These are phyloP conservation scores for Hericium rajendrae DNA, from an alignment of 768 basidiomycete genomes.

Conservation along the genomic window DNA sequence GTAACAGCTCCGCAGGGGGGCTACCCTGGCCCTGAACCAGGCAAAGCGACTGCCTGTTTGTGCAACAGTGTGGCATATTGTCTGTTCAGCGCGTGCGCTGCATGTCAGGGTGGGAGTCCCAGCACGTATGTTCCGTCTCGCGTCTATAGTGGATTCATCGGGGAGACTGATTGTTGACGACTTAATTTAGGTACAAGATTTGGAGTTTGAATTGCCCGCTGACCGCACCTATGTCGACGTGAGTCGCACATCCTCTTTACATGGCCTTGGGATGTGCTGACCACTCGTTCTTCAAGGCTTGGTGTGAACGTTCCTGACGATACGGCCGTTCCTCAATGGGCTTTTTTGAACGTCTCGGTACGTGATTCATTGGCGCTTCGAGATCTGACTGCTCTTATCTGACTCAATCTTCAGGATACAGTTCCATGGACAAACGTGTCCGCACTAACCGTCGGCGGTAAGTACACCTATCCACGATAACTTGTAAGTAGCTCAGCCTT, in stretches of 20 bases:
- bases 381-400: not conserved
- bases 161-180: too few species aligned
- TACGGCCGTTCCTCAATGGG: conserved; percentile 38
- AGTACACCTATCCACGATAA: not conserved
- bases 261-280: too few species aligned
- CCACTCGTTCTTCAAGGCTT: not conserved
- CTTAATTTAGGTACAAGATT: too few species aligned
- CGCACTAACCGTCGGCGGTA: not conserved
- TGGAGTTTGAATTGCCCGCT: conserved; percentile 5
- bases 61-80: conserved; percentile 20
- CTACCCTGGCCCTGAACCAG: conserved; percentile 2
- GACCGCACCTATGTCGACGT: too few species aligned
- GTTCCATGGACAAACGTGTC: conserved; percentile 4
- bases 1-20: not conserved
- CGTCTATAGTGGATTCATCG: too few species aligned
- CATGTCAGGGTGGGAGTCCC: conserved; percentile 14
- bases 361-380: not conserved
- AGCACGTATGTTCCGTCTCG: conserved; percentile 1
- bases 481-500: not conserved
- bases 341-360: conserved; percentile 37
- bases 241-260: too few species aligned
- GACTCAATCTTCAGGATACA: not conserved
- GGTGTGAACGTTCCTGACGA: conserved; percentile 26
- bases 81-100: conserved; percentile 19
- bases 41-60: conserved; percentile 6